Percentiles rank a stretch among this genome's conserved stretches.
Conservation (phyloP, 1,284 basidiomycete genomes). For the Phellopilus nigrolimitatus region DNA sequence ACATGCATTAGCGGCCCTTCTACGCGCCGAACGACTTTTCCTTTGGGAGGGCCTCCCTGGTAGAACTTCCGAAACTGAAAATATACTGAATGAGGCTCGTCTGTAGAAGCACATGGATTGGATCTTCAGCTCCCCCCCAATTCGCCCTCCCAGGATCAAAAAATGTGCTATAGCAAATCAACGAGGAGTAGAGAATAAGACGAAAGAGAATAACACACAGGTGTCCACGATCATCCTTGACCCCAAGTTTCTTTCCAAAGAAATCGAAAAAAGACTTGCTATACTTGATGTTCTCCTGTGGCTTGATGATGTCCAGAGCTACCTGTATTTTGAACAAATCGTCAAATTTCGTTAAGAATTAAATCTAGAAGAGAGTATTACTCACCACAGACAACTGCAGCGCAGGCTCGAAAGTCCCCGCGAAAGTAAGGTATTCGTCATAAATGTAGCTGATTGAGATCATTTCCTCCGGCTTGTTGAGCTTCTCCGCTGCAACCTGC, state of each 20-base stretch:
- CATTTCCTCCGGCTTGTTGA: conserved; percentile 50
- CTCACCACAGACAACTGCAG: conserved; percentile 51
- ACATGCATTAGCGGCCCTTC: too few relatives aligned
- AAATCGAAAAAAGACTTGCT: conserved; percentile 48
- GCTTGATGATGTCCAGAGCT: conserved; percentile 51
- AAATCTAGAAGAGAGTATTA: conserved; percentile 4
- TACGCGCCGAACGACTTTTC: too few relatives aligned
- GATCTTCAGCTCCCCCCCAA: conserved; percentile 57
- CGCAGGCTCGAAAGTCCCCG: conserved; percentile 58
- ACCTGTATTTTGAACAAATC: too few relatives aligned
- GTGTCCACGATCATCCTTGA: conserved; percentile 51
- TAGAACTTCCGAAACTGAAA: too few relatives aligned
- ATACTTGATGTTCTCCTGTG: too few relatives aligned
- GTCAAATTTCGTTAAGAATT: conserved; percentile 50
- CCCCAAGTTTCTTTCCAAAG: conserved; percentile 47
- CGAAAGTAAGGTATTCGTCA: conserved; percentile 54
- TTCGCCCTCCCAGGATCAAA: conserved; percentile 52
- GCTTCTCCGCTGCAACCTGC: conserved; percentile 43
- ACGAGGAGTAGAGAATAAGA: background rate
- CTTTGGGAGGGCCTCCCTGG: too few relatives aligned
- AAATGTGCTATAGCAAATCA: conserved; percentile 38
- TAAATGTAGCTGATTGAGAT: conserved; percentile 49
- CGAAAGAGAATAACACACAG: conserved; percentile 30
- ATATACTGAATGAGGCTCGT: too few relatives aligned
- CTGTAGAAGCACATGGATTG: too few relatives aligned